Evolutionary conservation across 228 moss, liverwort and hornwort species (phyloP).

Genomic region (Sphagnum fallax): DNA sequence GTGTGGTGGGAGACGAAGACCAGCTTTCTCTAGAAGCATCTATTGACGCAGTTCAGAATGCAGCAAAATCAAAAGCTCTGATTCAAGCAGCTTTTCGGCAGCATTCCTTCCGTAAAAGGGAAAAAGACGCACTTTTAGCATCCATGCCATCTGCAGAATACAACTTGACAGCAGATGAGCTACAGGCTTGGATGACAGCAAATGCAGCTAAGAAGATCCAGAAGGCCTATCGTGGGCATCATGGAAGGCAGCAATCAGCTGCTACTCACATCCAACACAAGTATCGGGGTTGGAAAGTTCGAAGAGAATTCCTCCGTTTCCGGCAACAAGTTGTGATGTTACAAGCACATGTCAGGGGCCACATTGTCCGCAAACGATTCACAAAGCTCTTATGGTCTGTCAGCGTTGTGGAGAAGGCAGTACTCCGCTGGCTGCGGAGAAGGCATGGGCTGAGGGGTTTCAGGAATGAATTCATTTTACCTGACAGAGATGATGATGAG

Average conservation of each 20-base stretch:
- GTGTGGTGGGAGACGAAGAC: conserved; percentile 29
- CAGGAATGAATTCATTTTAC: conserved; percentile 24
- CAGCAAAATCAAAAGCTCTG: conserved; percentile 45
- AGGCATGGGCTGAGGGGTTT: conserved; percentile 45
- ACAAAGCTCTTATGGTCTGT: conserved; percentile 57
- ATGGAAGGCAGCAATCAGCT: conserved; percentile 43
- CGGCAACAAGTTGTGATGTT: conserved; percentile 50
- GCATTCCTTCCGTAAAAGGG: conserved; percentile 41
- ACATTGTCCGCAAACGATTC: conserved; percentile 47
- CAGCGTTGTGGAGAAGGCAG: conserved; percentile 44
- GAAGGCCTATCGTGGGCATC: conserved; percentile 29
- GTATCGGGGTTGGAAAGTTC: conserved; percentile 58
- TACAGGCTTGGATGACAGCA: conserved; percentile 26
- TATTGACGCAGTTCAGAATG: conserved; percentile 53
- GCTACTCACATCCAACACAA: conserved; percentile 64
- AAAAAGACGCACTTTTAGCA: conserved; percentile 25
- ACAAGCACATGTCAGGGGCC: conserved; percentile 55
- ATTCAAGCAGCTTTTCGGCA: conserved; percentile 57
- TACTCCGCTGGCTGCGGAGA: conserved; percentile 51
- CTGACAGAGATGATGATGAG: conserved; percentile 51
- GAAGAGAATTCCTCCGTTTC: conserved; percentile 37
- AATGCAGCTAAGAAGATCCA: conserved; percentile 44
- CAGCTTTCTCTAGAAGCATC: conserved; percentile 31
- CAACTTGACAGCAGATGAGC: conserved; percentile 40
- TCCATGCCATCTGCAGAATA: conserved; percentile 30